Evolutionary conservation across 1,139 yeast genomes (phyloP).

Genomic region (Lodderomyces beijingensis): DNA sequence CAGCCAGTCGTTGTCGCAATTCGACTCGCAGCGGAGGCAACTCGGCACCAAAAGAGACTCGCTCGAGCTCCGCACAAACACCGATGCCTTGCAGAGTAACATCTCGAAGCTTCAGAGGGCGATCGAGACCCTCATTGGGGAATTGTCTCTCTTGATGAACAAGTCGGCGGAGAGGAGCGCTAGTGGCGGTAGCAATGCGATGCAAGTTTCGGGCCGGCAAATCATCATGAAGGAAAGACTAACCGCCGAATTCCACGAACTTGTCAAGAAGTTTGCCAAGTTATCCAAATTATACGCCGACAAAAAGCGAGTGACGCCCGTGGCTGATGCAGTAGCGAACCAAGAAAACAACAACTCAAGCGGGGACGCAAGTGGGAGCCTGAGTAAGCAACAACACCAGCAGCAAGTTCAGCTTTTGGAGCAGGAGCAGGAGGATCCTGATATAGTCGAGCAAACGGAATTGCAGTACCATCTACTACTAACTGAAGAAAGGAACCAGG

Average conservation of each 20-base stretch:
- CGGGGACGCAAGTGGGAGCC: slow-evolving; percentile 14
- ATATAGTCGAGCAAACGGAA: slow-evolving; percentile 52
- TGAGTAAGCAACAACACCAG: neutral
- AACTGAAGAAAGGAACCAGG: slow-evolving; percentile 69
- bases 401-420: slow-evolving; percentile 1
- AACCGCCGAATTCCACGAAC: slow-evolving; percentile 33
- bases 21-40: slow-evolving; percentile 45
- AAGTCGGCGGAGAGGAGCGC: slow-evolving; percentile 25
- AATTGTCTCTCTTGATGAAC: slow-evolving; percentile 30
- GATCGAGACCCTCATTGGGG: slow-evolving; percentile 27
- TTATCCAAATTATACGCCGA: slow-evolving; percentile 28
- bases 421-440: slow-evolving; percentile 35
- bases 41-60: slow-evolving; percentile 58
- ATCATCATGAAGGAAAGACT: slow-evolving; percentile 38
- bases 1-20: slow-evolving; percentile 44
- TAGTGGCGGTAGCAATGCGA: slow-evolving; percentile 6
- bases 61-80: slow-evolving; percentile 30
- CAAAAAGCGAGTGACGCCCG: slow-evolving; percentile 25
- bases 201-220: slow-evolving; percentile 30
- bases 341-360: neutral
- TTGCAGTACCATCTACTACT: slow-evolving; percentile 68
- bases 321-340: slow-evolving; percentile 2
- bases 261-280: slow-evolving; percentile 33
- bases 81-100: slow-evolving; percentile 29
- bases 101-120: slow-evolving; percentile 30